phyloP scores from a whole-genome alignment of 2,329 filamentous ascomycete genomes.

The Pestalotiopsis sp. region DNA sequence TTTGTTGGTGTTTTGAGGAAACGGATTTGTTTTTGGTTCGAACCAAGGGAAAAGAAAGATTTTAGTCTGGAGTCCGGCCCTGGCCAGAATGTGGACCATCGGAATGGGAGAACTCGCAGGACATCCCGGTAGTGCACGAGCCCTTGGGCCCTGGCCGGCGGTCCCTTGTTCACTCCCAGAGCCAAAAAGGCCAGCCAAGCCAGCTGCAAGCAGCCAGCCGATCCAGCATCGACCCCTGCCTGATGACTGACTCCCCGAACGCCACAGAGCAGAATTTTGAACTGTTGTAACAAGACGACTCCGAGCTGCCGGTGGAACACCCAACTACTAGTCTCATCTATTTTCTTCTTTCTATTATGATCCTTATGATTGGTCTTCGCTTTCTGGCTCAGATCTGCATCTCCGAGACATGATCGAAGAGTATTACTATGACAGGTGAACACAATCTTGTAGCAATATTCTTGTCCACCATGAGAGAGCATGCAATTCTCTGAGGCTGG shows the following conservation, averaged over 20 bases:
- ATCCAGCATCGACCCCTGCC: not conserved
- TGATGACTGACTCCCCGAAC: not conserved
- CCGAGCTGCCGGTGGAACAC: not conserved
- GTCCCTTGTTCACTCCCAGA: not conserved
- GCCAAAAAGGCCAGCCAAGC: not conserved
- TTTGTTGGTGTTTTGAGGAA: conserved; percentile 1
- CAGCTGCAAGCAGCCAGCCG: not conserved
- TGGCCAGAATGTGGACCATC: not conserved
- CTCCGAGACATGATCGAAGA: not conserved
- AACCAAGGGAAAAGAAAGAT: conserved; percentile 4
- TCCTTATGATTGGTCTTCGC: not conserved
- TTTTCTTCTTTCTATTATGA: not conserved
- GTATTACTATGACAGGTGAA: not conserved
- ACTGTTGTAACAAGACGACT: not conserved
- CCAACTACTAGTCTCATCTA: not conserved
- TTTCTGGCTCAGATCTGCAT: not conserved
- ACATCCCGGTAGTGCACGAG: not conserved
- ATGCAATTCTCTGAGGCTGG: not conserved
- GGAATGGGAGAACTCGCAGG: not conserved
- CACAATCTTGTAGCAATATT: not conserved
- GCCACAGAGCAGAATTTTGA: not conserved
- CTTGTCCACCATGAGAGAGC: not conserved
- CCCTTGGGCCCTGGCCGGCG: not conserved
- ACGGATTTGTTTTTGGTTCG: not conserved
- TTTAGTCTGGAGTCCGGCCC: conserved; percentile 6